Evolutionary conservation across 805 yeast species (phyloP), one percentile per base, ranked within the genome.

Genomic region (Metschnikowia borealis): DNA sequence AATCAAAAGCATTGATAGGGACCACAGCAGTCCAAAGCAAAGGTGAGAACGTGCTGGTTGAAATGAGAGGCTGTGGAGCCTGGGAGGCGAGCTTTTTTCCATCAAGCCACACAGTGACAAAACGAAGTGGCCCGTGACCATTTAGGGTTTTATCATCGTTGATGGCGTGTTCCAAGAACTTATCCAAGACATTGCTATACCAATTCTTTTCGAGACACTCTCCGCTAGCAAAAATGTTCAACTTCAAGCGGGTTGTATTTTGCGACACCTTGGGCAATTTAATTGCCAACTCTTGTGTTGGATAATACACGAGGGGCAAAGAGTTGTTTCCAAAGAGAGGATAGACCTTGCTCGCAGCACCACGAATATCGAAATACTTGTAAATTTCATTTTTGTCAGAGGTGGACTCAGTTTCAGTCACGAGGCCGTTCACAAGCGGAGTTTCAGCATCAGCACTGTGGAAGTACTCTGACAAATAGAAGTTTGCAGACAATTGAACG

Each of bases 161-260:
- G 1, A 57, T 61, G 54, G 80, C 81, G n/a, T 59, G 58, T 38
- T 70, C 62, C n/a, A 63, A 66, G 54, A 66, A 75, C 42, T 70
- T 62, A 56, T 82, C 87, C 39, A 84, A 52, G 10, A 74, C 70
- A 55, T 87, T 85, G 2, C 82, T 66, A 65, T 84, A 89, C 95
- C 95, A 89, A 59, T 87, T 86, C 63, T 89, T 96, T 66, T 89
- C 96, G 34, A 78, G 82, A 2, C 84, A 85, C 59, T 85, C 87
- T 2, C 94, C 96, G 17, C 87, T 80, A 11, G 85, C 81, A 55
- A 81, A 82, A 5, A 89, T 63, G 10, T 84, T 76, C 32, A 88
- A 62, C 50, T 68, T 70, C 42, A 82, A 81, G 51, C 82, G 74
- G 2, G 89, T 81, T 5, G 89, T 82, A 60, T 84, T 83, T 21